Conservation (phyloP, 169 alveolate genomes). For the Plasmodium adleri region DNA sequence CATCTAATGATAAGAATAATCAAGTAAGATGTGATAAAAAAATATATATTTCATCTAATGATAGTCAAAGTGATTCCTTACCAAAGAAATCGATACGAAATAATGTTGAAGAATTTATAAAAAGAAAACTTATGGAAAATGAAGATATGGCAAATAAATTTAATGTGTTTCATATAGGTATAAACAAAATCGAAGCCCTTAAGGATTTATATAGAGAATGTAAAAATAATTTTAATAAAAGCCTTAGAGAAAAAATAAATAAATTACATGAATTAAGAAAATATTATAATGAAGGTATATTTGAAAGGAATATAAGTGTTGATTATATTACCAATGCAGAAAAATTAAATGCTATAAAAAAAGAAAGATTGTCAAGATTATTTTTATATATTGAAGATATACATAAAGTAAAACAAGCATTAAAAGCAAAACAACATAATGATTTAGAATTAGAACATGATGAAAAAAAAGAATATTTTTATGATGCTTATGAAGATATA, state of each 20-base stretch:
- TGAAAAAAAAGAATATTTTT: conserved; percentile 58
- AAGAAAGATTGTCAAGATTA: conserved; percentile 57
- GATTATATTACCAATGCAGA: conserved; percentile 42
- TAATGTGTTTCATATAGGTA: conserved; percentile 69
- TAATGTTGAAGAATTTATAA: conserved; percentile 12
- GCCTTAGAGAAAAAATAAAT: conserved; percentile 61
- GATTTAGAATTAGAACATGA: conserved; percentile 27
- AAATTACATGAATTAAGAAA: conserved; percentile 38
- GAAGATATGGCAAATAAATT: conserved; percentile 40
- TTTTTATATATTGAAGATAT: conserved; percentile 74
- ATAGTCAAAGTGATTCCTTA: too few relatives aligned
- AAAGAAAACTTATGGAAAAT: conserved; percentile 35
- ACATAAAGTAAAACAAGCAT: conserved; percentile 54
- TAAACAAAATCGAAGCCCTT: conserved; percentile 64
- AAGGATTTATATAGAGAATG: conserved; percentile 61
- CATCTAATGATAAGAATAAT: too few relatives aligned
- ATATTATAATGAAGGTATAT: conserved; percentile 45
- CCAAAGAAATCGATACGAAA: too few relatives aligned
- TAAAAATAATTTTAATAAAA: conserved; percentile 34
- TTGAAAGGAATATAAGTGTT: conserved; percentile 43
- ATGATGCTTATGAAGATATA: conserved; percentile 75
- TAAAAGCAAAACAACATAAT: conserved; percentile 53
- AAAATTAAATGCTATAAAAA: conserved; percentile 51
- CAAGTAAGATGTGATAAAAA: too few relatives aligned
- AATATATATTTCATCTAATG: too few relatives aligned